Evolutionary conservation across 305 asterid genomes (phyloP), one percentile per base, ranked within the genome.

Genomic region (Fraxinus velutina): DNA sequence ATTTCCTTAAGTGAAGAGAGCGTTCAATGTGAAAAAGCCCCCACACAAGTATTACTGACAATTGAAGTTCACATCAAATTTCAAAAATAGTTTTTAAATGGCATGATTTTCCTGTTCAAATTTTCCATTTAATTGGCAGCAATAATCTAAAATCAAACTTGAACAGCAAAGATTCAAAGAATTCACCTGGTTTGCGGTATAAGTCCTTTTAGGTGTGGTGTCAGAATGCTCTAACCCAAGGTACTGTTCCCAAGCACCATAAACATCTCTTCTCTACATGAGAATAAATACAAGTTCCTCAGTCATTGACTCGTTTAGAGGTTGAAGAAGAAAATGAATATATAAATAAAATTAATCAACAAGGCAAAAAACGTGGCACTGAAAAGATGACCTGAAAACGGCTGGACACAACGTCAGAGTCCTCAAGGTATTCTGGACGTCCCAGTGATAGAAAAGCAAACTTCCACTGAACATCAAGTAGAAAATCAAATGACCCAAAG

Each of bases 201-300:
- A 92, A 22, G 97, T 82, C 88, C 95, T 89, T 85, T 90, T 91
- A 78, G 95, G 93, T 80, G 94, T 89, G 60, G 90, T 91, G 81
- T 95, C 98, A 4, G 95, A 86, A 90, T 93, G 99, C 87, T 95
- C 99, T 82, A 95, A 88, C 81, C 98, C 99, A 72, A 95, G 88
- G 93, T 93, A 93, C 89, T 93, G 99, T 91, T 93, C 99, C 97
- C 97, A 93, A 82, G 97, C 94, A 86, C 99, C 95, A 85, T 93
- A 90, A 42, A 89, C 94, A 81, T 95, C 97, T 90, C 98, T 90
- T 83, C 99, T 94, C 98, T 96, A 90, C 73, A 88, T 84, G 83
- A 72, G 13, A 86, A 78, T 74, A 78, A 12, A 44, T 50, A 42
- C 75, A 80, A 64, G 36, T 50, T 36, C 6, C 10, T 37, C 32